Base-by-base conservation (phyloP, 768 basidiomycete species). In the Calocera viscosa region DNA sequence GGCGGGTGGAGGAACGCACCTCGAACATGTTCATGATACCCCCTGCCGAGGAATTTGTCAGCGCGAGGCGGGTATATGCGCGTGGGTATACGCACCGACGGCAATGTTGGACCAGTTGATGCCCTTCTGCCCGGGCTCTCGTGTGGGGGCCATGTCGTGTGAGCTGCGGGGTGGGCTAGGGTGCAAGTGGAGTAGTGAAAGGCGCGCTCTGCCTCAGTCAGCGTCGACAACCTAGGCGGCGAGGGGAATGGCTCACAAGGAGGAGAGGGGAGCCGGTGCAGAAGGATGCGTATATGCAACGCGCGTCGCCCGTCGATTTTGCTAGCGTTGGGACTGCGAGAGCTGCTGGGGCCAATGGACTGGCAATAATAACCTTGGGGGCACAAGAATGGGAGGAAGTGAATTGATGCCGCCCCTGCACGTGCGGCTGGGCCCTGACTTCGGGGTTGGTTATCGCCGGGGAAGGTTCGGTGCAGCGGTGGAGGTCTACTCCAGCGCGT, bases 11-110 rank as follows among this genome's bases (percentile, higher is more conserved):
- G 69, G 49, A 49, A 70, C 70, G 64, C 67, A 75, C 72, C 39
- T 64, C 73, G 80, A 95, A 93, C 90, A 99, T 90, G 82, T 97
- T 97, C 95, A 98, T 97, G 74, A 96, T 92, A 68, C 81, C 94
- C 78, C 94, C 94, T 93, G 68, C 70, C 12, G 7, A 38, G 67
- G 43, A 47, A 19, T 53, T 17, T 38, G 28, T n/a, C 2, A 26
- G 17, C 26, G 33, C 68, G 66, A 68, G 69, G 63, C 70, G 71
- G 71, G 68, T 65, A 74, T 68, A 67, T 68, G 40, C 49, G 71
- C 64, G 70, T 26, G 17, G n/a, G 22, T 22, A 49, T 17, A 77
- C 90, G 72, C 75, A 92, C 91, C 91, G 76, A 95, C 88, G 70
- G 91, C 92, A 79, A 94, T 94, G 79, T 94, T 94, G 72, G 90